Conservation (phyloP, 2,329 filamentous ascomycete genomes). For the Nigrograna mackinnonii region DNA sequence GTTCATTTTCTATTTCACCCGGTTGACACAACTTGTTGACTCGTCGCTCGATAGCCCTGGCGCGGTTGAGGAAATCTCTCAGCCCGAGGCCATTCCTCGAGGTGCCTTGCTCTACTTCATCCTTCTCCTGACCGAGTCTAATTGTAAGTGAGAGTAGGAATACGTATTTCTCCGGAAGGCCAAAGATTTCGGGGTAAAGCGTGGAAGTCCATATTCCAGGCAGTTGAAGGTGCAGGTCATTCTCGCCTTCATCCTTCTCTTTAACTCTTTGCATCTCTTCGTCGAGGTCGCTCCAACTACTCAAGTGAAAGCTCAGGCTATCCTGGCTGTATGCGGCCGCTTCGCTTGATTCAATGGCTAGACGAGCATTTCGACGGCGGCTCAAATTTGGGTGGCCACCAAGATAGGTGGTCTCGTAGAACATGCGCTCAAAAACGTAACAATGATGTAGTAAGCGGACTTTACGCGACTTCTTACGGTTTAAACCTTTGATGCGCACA, state of each 20-base stretch:
- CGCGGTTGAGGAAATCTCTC: constrained; percentile 34
- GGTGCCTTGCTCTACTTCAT: constrained; percentile 24
- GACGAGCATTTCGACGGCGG: constrained; percentile 14
- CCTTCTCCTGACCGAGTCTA: constrained; percentile 49
- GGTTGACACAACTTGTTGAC: constrained; percentile 24
- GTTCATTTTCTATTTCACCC: constrained; percentile 7
- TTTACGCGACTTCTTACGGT: constrained; percentile 45
- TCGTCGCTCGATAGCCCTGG: constrained; percentile 37
- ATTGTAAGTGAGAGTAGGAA: constrained; percentile 26
- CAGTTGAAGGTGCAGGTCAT: constrained; percentile 48
- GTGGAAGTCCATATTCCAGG: constrained; percentile 46
- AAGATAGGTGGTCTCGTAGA: constrained; percentile 47
- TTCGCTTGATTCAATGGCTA: constrained; percentile 17
- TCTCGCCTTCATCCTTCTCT: constrained; percentile 46
- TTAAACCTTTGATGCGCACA: constrained; percentile 45
- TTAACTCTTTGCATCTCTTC: constrained; percentile 35
- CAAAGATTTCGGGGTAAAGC: constrained; percentile 46
- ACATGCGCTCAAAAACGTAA: constrained; percentile 48
- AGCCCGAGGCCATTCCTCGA: constrained; percentile 13
- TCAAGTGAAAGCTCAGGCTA: constrained; percentile 37
- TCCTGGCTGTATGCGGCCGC: constrained; percentile 28
- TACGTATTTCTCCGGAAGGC: constrained; percentile 47
- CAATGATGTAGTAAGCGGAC: constrained; percentile 51
- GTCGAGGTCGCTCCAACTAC: constrained; percentile 31
- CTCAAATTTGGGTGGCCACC: constrained; percentile 6